phyloP scores from a whole-genome alignment of 1,284 basidiomycete genomes.

The Austroboletus niveus region DNA sequence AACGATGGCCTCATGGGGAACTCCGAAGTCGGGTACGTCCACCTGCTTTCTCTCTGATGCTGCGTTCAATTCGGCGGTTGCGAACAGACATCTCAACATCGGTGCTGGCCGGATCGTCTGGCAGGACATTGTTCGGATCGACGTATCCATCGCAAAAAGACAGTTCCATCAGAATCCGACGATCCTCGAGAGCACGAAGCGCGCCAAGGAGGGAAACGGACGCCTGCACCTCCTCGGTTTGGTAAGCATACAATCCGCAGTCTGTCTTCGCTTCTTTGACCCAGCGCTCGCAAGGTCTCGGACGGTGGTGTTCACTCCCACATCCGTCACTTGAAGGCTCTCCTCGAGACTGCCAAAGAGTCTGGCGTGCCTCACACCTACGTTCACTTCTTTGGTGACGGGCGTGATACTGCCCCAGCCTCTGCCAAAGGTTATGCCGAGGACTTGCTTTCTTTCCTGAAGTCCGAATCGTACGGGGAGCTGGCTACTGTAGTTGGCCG shows the following conservation, averaged over 20 bases:
- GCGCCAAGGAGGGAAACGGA: constrained; percentile 77
- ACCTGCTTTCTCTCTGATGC: background rate
- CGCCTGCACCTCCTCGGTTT: constrained; percentile 83
- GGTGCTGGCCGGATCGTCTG: constrained; percentile 91
- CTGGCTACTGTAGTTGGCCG: constrained; percentile 81
- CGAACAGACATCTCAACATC: constrained; percentile 80
- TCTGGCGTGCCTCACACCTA: constrained; percentile 79
- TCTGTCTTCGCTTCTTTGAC: background rate
- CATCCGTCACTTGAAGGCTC: constrained; percentile 81
- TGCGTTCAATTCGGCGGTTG: background rate
- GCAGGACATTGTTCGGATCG: constrained; percentile 94
- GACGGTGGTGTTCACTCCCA: constrained; percentile 96
- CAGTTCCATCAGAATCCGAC: constrained; percentile 78
- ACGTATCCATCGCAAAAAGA: constrained; percentile 84
- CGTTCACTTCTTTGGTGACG: constrained; percentile 89
- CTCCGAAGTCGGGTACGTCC: constrained; percentile 85
- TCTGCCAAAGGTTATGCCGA: constrained; percentile 72
- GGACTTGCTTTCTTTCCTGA: constrained; percentile 74
- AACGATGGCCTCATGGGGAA: constrained; percentile 94
- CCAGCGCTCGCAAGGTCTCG: constrained; percentile 54
- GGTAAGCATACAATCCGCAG: constrained; percentile 42
- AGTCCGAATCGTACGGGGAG: constrained; percentile 71
- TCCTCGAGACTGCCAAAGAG: constrained; percentile 86
- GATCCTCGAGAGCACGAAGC: constrained; percentile 72
- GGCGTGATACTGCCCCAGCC: constrained; percentile 85